Conservation (phyloP, 352 stramenopile genomes). For the Pythium phragmitis region DNA sequence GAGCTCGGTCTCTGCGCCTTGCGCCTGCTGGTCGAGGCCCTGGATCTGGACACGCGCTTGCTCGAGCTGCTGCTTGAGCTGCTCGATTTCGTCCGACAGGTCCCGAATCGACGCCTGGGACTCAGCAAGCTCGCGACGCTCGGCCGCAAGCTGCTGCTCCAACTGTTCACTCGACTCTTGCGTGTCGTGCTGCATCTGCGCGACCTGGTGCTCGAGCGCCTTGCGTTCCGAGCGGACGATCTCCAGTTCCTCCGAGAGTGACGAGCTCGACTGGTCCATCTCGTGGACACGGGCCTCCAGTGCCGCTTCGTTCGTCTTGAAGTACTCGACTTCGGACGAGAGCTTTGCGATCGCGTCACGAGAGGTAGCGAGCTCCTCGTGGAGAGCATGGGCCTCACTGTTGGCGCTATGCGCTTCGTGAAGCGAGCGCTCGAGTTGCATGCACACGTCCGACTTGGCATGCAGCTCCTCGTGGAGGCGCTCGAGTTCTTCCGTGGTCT, state of each 20-base stretch:
- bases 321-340: constrained; percentile 14
- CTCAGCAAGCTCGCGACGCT: constrained; percentile 21
- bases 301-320: constrained; percentile 20
- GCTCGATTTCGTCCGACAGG: constrained; percentile 48
- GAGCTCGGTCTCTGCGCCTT: constrained; percentile 32
- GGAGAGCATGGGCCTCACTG: constrained; percentile 13
- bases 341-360: constrained; percentile 13
- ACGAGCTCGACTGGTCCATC: constrained; percentile 18
- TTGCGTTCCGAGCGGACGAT: constrained; percentile 32
- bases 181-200: constrained; percentile 34
- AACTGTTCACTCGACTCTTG: constrained; percentile 31
- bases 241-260: constrained; percentile 41
- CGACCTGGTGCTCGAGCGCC: constrained; percentile 39
- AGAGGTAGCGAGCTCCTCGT: constrained; percentile 13
- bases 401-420: constrained; percentile 16
- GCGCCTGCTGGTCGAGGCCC: constrained; percentile 49
- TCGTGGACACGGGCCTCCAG: constrained; percentile 16
- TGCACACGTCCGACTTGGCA: constrained; percentile 34
- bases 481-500: constrained; percentile 39
- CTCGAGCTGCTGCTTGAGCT: constrained; percentile 48
- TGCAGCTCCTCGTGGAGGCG: constrained; percentile 37
- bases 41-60: constrained; percentile 36
- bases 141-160: constrained; percentile 23
- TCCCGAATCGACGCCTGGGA: constrained; percentile 35
- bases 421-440: constrained; percentile 27